These are phyloP conservation scores for Solanum acaule DNA, from an alignment of 257 asterid genomes.

Conservation along the genomic window DNA sequence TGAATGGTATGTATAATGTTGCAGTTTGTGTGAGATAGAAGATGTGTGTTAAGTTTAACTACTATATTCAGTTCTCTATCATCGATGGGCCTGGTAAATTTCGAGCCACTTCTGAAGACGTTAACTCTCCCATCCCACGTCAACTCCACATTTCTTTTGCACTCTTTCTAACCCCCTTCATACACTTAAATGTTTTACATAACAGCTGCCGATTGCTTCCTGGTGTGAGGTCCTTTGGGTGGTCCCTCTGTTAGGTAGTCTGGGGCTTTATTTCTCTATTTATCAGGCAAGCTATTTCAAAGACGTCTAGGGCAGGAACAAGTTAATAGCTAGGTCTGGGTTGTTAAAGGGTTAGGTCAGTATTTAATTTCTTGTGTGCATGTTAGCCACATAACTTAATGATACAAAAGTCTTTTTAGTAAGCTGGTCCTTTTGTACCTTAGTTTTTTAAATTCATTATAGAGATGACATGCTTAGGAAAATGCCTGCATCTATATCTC, in stretches of 20 bases:
- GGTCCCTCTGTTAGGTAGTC: not conserved
- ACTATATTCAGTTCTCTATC: not conserved
- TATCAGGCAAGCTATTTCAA: not conserved
- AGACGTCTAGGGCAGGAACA: not conserved
- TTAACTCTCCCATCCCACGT: not conserved
- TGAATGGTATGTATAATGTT: conserved; percentile 56
- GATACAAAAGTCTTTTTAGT: not conserved
- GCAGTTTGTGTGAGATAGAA: not conserved
- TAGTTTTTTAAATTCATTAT: not conserved
- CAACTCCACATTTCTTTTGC: not conserved
- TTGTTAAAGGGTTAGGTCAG: not conserved
- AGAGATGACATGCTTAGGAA: not conserved
- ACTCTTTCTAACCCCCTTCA: not conserved
- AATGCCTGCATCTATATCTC: not conserved
- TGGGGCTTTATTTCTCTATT: not conserved
- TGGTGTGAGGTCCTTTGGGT: not conserved
- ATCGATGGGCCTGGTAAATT: no score
- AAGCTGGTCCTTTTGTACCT: not conserved
- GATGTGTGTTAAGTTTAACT: not conserved
- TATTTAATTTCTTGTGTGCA: not conserved
- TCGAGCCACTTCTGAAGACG: not conserved
- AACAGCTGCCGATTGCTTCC: not conserved
- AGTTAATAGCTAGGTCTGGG: not conserved
- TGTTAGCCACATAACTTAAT: not conserved
- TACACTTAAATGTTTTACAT: not conserved